Evolutionary conservation across 768 basidiomycete genomes (phyloP).

Genomic region (Phaeotremella fagi): DNA sequence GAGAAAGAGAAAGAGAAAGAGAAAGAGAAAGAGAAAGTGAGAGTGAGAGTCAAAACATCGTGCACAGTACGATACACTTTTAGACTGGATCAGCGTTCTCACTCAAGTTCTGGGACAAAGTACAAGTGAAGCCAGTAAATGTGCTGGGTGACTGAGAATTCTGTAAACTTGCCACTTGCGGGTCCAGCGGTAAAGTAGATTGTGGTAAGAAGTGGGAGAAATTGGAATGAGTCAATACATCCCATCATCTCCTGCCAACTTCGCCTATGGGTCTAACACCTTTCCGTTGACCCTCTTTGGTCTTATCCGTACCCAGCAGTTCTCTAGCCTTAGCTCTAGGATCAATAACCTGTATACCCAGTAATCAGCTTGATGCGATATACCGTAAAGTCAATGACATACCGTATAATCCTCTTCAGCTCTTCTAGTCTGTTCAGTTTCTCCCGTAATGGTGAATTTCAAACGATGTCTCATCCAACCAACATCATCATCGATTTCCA

Average conservation of each 20-base stretch:
- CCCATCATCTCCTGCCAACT: slow-evolving; percentile 17
- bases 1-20: too few species aligned
- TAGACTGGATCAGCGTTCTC: too few species aligned
- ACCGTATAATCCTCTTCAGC: slow-evolving; percentile 48
- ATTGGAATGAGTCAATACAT: neutral
- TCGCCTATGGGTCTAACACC: slow-evolving; percentile 25
- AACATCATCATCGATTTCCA: slow-evolving; percentile 48
- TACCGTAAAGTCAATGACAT: too few species aligned
- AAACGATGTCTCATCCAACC: slow-evolving; percentile 46
- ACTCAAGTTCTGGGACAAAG: too few species aligned
- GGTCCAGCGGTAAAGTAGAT: neutral
- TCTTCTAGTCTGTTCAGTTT: slow-evolving; percentile 40
- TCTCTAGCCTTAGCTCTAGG: slow-evolving; percentile 44
- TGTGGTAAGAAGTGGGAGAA: neutral
- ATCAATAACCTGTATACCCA: slow-evolving; percentile 42
- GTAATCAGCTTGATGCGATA: neutral
- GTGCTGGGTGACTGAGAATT: too few species aligned
- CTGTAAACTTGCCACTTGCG: too few species aligned
- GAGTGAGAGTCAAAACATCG: too few species aligned
- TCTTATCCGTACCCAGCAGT: slow-evolving; percentile 23
- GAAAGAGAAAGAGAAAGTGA: too few species aligned
- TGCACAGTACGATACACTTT: too few species aligned
- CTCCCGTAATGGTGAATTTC: slow-evolving; percentile 37
- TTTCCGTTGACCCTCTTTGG: slow-evolving; percentile 14
- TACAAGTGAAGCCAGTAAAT: too few species aligned